A percentile compares a stretch with the other conserved stretches of the same genome.
phyloP scores from a whole-genome alignment of 2,329 filamentous ascomycete species.

The Aaosphaeria pasadenensis region DNA sequence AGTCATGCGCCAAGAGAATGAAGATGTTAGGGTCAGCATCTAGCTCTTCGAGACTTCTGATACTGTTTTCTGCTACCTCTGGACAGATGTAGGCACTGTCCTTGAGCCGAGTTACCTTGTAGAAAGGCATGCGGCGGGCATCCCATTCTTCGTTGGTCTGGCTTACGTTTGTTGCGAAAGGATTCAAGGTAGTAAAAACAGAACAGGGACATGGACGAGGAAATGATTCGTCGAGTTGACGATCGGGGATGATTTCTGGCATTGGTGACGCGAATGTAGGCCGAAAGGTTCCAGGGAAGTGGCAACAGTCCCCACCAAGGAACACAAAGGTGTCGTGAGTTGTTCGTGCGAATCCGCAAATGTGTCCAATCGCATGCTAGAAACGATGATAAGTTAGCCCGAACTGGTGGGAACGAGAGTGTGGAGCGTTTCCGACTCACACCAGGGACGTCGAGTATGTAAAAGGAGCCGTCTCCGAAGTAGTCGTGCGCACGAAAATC shows the following conservation, averaged over 20 bases:
- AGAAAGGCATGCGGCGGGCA: neutral
- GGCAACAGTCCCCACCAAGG: conserved; percentile 1
- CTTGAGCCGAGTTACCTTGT: neutral
- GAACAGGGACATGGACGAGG: neutral
- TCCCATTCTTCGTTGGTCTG: neutral
- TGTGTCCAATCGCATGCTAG: conserved; percentile 44
- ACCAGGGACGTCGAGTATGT: conserved; percentile 51
- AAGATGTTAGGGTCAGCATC: neutral
- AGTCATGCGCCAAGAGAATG: neutral
- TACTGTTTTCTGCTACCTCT: neutral
- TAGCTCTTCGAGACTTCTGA: neutral
- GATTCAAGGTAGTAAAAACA: neutral
- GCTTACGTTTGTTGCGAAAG: neutral
- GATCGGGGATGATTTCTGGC: neutral
- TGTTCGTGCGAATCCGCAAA: conserved; percentile 46
- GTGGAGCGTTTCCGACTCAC: neutral
- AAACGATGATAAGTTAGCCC: neutral
- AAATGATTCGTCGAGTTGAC: neutral
- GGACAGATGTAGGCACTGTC: neutral
- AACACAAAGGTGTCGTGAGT: conserved; percentile 2
- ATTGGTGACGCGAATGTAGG: neutral
- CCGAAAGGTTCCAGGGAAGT: neutral
- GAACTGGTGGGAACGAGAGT: too few species aligned
- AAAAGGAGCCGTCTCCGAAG: conserved; percentile 53
- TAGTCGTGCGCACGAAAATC: conserved; percentile 43